Conservation (phyloP, 257 asterid genomes). For the Solanum chmielewskii region DNA sequence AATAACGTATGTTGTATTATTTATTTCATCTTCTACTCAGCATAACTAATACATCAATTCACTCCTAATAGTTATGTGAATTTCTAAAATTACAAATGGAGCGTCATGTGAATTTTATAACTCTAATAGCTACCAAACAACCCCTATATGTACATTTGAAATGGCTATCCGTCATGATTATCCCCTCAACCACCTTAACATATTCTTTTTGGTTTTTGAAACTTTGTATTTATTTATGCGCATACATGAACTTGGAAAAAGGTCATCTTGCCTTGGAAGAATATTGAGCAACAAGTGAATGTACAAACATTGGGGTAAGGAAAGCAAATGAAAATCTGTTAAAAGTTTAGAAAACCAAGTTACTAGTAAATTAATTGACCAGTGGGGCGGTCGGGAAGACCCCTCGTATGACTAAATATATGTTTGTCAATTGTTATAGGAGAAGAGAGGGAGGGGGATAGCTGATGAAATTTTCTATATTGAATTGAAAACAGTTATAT, state of each 20-base stretch:
- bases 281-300: neutral
- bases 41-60: neutral
- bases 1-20: too few species aligned
- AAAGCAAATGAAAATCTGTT: neutral
- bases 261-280: neutral
- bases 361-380: neutral
- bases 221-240: neutral
- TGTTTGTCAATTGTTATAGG: neutral
- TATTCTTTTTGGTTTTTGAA: neutral
- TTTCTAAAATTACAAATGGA: too few species aligned
- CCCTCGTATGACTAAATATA: neutral
- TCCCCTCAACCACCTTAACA: neutral
- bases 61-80: too few species aligned
- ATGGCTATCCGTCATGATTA: neutral
- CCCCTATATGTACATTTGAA: neutral
- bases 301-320: neutral
- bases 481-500: neutral
- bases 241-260: conserved; percentile 5
- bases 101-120: too few species aligned
- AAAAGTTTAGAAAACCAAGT: neutral
- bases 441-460: neutral
- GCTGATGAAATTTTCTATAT: neutral
- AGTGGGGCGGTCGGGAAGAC: neutral
- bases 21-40: neutral
- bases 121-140: neutral